A percentile compares a stretch with the other conserved stretches of the same genome.
phyloP scores from a whole-genome alignment of 2,329 filamentous ascomycete species.

The Fusarium sp. region DNA sequence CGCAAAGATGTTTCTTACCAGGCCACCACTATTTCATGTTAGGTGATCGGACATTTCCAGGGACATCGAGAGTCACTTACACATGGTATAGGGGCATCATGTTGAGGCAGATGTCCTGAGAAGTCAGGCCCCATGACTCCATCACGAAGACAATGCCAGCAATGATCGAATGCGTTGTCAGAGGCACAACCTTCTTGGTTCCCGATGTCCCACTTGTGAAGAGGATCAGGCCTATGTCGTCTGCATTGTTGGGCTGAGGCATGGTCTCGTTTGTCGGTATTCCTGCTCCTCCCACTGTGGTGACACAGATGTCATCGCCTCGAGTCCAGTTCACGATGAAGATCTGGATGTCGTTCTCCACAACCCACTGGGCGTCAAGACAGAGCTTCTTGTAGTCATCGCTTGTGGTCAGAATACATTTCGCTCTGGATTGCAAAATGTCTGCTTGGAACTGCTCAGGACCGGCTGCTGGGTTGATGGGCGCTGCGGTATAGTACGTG shows the following conservation, averaged over 20 bases:
- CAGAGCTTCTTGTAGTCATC: slow-evolving; percentile 55
- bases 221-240: slow-evolving; percentile 63
- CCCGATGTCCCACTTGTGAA: slow-evolving; percentile 70
- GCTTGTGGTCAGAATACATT: slow-evolving; percentile 58
- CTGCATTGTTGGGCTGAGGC: slow-evolving; percentile 53
- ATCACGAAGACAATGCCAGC: slow-evolving; percentile 64
- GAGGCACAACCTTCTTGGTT: slow-evolving; percentile 69
- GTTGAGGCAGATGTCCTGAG: slow-evolving; percentile 64
- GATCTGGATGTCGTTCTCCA: slow-evolving; percentile 51
- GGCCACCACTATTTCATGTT: slow-evolving; percentile 56
- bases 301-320: slow-evolving; percentile 52
- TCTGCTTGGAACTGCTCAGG: slow-evolving; percentile 64
- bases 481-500: slow-evolving; percentile 63
- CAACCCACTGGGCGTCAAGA: slow-evolving; percentile 47
- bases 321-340: slow-evolving; percentile 53
- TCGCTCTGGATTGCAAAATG: slow-evolving; percentile 59
- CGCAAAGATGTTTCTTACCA: slow-evolving; percentile 66
- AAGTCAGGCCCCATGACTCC: slow-evolving; percentile 63
- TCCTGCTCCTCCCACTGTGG: slow-evolving; percentile 20
- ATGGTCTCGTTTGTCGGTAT: slow-evolving; percentile 4
- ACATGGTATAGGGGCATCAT: slow-evolving; percentile 71
- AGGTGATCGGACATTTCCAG: background rate
- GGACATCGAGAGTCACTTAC: slow-evolving; percentile 49
- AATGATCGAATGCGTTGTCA: slow-evolving; percentile 63
- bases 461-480: slow-evolving; percentile 62